Conservation (phyloP, 106 monocot genomes). For the Iris macrosiphon region DNA sequence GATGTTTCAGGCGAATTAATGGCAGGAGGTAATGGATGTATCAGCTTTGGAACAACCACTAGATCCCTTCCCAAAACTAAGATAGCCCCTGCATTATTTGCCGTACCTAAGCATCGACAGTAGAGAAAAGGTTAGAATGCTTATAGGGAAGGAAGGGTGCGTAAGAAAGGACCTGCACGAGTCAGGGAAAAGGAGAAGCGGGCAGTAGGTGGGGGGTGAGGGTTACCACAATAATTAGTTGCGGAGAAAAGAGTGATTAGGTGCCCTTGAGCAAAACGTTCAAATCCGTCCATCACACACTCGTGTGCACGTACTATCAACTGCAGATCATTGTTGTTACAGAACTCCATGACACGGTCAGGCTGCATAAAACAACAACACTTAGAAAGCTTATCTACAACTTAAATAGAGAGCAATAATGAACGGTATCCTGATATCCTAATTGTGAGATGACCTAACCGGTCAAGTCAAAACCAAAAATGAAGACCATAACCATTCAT, state of each 20-base stretch:
- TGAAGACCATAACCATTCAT: too few species aligned
- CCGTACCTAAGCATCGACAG: constrained; percentile 53
- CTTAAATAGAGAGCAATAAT: neutral
- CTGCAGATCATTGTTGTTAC: constrained; percentile 92
- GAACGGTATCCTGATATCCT: too few species aligned
- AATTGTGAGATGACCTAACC: too few species aligned
- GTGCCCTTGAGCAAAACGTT: constrained; percentile 97
- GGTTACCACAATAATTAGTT: constrained; percentile 92
- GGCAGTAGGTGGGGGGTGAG: neutral
- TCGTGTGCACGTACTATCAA: constrained; percentile 96
- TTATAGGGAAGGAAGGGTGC: neutral
- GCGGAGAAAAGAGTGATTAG: constrained; percentile 98
- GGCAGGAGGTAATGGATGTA: constrained; percentile 95
- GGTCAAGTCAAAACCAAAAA: too few species aligned
- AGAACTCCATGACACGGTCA: constrained; percentile 99
- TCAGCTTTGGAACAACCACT: constrained; percentile 97
- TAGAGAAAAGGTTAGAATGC: neutral
- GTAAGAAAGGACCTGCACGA: neutral
- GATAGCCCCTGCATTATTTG: constrained; percentile 99
- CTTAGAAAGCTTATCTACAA: constrained; percentile 4
- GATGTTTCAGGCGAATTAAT: constrained; percentile 81
- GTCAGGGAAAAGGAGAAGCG: constrained; percentile 1
- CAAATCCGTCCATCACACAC: constrained; percentile 99
- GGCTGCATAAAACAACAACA: constrained; percentile 49
- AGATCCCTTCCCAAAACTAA: constrained; percentile 98